Evolutionary conservation across 257 asterid genomes (phyloP), one percentile per base, ranked within the genome.

Genomic region (Nicotiana attenuata): DNA sequence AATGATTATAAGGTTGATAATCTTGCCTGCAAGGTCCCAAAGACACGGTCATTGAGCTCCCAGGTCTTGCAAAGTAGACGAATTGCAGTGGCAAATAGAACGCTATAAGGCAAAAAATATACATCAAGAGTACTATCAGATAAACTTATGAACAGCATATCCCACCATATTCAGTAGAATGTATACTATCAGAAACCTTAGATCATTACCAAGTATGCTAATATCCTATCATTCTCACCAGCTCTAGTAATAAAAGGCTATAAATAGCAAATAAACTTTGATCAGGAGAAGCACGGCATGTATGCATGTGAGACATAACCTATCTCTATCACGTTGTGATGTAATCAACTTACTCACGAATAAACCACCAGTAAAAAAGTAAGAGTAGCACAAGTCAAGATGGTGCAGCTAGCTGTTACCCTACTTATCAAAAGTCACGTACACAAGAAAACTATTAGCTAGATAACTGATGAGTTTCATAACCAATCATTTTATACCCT

Each of bases 51-150:
- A 80, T 89, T 96, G 86, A 87, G 89, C 91, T 89, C 99, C 99
- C 99, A 96, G 16, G 99, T 88, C 91, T 92, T 96, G 89, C 97
- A 93, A 81, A 94, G 83, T 88, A 94, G 85, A 85, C 99, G 99
- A 81, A 87, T 87, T 15, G 97, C 98, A 80, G 97, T 91, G 80
- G 97, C 94, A 88, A 89, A 91, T 81, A 93, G 69, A 85, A 88
- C 91, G 77, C 99, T 94, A 90, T 75, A 82, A 80, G 67, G 69
- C 71, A 50, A 80, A 85, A 20, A 68, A 85, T 79, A 65, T 75
- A 24, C 63, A 75, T 50, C 41, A 75, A 24, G 45, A 75, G 63
- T 15, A 75, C 50, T 50, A 26, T 47, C 47, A 73, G 79, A 50
- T 75, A 71, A 71, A 50, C 16, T 33, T 75, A 24, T 15, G 63